Conservation (phyloP, 805 yeast species). For the Isabelozyma gotoi region DNA sequence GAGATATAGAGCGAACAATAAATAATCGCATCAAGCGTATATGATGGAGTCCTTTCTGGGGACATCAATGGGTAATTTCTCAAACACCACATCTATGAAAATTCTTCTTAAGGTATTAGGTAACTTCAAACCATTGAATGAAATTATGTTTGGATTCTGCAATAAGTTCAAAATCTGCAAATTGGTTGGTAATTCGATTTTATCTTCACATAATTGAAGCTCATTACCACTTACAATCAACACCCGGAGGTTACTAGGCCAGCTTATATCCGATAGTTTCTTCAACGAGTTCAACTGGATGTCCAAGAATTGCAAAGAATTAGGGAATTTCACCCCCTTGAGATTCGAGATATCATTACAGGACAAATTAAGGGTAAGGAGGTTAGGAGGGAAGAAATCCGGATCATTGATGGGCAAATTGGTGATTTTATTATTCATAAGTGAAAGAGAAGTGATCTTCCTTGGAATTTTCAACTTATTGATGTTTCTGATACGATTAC, state of each 20-base stretch:
- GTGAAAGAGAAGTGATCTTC: constrained; percentile 7
- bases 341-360: constrained; percentile 11
- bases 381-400: constrained; percentile 10
- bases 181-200: constrained; percentile 10
- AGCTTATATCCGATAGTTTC: constrained; percentile 7
- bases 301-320: constrained; percentile 12
- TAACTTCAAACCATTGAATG: constrained; percentile 8
- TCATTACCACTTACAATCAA: constrained; percentile 15
- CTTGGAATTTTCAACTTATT: constrained; percentile 7
- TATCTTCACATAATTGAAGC: constrained; percentile 12
- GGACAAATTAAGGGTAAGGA: constrained; percentile 12
- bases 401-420: constrained; percentile 6
- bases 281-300: constrained; percentile 11
- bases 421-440: constrained; percentile 11
- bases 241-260: constrained; percentile 11
- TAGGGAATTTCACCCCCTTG: constrained; percentile 9
- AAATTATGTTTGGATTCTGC: constrained; percentile 11
- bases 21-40: background rate
- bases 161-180: constrained; percentile 12
- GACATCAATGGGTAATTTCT: background rate
- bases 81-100: constrained; percentile 11
- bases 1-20: no score
- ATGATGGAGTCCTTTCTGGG: constrained; percentile 2
- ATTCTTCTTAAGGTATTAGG: constrained; percentile 10
- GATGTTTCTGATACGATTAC: constrained; percentile 5